Percentiles rank a stretch among this genome's conserved stretches.
Conservation (phyloP, 1,139 yeast species). For the Blastobotrys elegans region DNA sequence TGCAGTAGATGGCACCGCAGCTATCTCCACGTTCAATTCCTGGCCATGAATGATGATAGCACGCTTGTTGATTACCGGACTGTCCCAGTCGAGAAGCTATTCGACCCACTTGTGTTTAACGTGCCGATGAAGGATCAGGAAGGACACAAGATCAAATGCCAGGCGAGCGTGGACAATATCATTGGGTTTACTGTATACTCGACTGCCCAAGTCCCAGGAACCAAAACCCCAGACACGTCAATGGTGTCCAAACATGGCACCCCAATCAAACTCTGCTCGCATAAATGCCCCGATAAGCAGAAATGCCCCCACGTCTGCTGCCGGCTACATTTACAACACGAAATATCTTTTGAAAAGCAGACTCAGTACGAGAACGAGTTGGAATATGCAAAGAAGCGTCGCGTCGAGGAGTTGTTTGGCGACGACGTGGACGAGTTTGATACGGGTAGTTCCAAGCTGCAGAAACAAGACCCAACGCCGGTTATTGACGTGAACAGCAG, state of each 20-base stretch:
- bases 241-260: background rate
- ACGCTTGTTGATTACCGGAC: background rate
- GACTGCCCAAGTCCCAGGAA: background rate
- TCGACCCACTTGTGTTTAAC: background rate
- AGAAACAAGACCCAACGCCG: background rate
- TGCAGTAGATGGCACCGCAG: background rate
- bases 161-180: background rate
- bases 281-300: slow-evolving; percentile 1
- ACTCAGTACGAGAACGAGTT: background rate
- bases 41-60: slow-evolving; percentile 1
- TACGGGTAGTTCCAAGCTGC: background rate
- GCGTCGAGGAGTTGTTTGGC: slow-evolving; percentile 4
- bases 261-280: slow-evolving; percentile 4
- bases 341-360: background rate
- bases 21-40: background rate
- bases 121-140: background rate
- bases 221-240: background rate
- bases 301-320: slow-evolving; percentile 7
- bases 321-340: slow-evolving; percentile 3
- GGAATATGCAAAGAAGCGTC: slow-evolving; percentile 1
- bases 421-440: background rate
- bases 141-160: background rate
- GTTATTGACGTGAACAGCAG: background rate
- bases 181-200: background rate
- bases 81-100: background rate